Conservation (phyloP, 129 eudicot species). For the Ambrosia trifida region DNA sequence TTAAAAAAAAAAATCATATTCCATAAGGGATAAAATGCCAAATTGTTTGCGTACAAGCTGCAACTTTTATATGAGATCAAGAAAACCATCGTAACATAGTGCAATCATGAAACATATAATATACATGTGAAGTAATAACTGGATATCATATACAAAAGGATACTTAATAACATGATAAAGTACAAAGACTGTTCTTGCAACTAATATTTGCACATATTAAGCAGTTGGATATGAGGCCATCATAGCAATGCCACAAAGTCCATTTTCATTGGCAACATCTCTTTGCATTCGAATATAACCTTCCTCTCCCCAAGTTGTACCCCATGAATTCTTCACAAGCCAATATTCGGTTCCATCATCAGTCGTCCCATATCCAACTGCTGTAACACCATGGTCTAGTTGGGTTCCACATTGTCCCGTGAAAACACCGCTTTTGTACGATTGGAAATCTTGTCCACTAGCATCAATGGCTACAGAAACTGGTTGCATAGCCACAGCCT, state of each 20-base stretch:
- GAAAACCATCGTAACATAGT: not conserved
- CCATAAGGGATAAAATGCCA: too few relatives aligned
- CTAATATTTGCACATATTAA: not conserved
- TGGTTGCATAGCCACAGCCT: constrained; percentile 34
- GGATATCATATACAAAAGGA: not conserved
- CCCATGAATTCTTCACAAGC: constrained; percentile 39
- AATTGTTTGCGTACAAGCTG: not conserved
- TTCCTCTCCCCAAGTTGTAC: constrained; percentile 34
- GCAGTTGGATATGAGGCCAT: constrained; percentile 33
- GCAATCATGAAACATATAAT: not conserved
- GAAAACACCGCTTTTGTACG: constrained; percentile 20
- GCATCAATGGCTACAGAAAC: constrained; percentile 33
- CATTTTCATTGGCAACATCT: constrained; percentile 17
- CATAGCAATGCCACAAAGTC: constrained; percentile 36
- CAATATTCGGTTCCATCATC: constrained; percentile 32
- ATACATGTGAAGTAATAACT: not conserved
- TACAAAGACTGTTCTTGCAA: not conserved
- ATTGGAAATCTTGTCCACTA: constrained; percentile 7
- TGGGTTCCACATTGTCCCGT: constrained; percentile 28
- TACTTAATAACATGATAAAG: not conserved
- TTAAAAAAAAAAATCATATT: too few relatives aligned
- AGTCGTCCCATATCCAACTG: constrained; percentile 22
- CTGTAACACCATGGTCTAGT: constrained; percentile 30
- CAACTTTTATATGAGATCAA: not conserved
- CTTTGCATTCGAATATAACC: constrained; percentile 34